phyloP scores from a whole-genome alignment of 1,284 basidiomycete genomes.

The Schizopora paradoxa region DNA sequence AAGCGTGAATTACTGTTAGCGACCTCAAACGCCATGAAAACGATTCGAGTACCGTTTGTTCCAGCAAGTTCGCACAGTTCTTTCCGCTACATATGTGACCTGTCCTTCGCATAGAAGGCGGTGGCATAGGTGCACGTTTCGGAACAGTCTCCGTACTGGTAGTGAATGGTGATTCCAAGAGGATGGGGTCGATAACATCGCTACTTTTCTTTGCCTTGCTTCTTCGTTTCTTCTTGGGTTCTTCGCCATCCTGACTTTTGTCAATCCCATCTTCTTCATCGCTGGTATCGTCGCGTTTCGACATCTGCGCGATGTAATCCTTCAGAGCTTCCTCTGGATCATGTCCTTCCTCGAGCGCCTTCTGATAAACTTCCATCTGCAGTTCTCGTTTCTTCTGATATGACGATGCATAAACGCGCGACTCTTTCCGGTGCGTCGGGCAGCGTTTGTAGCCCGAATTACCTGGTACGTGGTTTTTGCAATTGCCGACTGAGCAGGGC shows the following conservation, averaged over 20 bases:
- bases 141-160: neutral
- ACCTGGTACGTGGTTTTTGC: conserved; percentile 1
- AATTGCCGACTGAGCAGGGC: neutral
- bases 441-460: neutral
- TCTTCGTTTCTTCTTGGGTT: neutral
- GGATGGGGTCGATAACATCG: neutral
- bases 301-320: neutral
- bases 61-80: neutral
- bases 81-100: neutral
- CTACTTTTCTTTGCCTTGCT: no score
- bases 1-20: neutral
- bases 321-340: neutral
- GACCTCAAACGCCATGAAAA: neutral
- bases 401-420: neutral
- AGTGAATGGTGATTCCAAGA: neutral
- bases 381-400: neutral
- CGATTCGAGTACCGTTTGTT: neutral
- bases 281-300: neutral
- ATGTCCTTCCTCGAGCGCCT: neutral
- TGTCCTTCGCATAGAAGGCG: neutral
- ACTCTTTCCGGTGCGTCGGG: neutral
- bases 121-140: neutral
- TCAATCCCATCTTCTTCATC: neutral
- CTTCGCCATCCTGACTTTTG: neutral
- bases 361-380: neutral